Base-by-base conservation (phyloP, 1,284 basidiomycete genomes). In the Ustilago shanxiensis region DNA sequence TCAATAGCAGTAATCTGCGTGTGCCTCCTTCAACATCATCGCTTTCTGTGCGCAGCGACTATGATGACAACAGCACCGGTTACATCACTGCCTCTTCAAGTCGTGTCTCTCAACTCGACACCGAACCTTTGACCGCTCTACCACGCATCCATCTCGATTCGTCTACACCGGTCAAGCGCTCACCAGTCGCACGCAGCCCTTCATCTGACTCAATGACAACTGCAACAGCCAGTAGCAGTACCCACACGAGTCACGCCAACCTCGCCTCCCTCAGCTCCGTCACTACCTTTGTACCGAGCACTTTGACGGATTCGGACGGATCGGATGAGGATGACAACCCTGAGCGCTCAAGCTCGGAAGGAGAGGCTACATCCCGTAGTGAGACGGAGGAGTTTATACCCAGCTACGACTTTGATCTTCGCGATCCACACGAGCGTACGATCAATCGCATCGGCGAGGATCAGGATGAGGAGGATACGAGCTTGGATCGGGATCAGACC, bases 281-380 rank as follows among this genome's bases (percentile, higher is more conserved):
- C 7, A 77, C 74, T 10, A 69, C 74, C 3, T 77, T 77, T 26
- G 66, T 77, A 8, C 74, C 74, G 1, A 64, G 53, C 29, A 57
- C 57, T 26, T 11, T 64, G 20, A 37, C 29, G 9, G 61, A 41
- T 9, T 39, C 47, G n/a, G 59, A 61, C 16, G 13, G 8, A 2
- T 57, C 61, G 11, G 67, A 70, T 14, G 65, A 65, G 7, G 66
- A 65, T 2, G 68, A 66, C 26, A 62, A 56, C 2, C 37, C 50
- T 29, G 57, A 53, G 18, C 26, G 9, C 1, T 18, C 18, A 10
- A 61, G 44, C 4, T 22, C 49, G 35, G 47, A 41, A 9, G 50
- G 53, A 35, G 44, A 47, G 1, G 49, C 18, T 14, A 35, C 44
- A 26, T 35, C 9, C 24, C 51, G 41, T 10, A 56, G 35, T 13